Evolutionary conservation across 805 yeast species (phyloP).

Genomic region (Candida odintsovae): DNA sequence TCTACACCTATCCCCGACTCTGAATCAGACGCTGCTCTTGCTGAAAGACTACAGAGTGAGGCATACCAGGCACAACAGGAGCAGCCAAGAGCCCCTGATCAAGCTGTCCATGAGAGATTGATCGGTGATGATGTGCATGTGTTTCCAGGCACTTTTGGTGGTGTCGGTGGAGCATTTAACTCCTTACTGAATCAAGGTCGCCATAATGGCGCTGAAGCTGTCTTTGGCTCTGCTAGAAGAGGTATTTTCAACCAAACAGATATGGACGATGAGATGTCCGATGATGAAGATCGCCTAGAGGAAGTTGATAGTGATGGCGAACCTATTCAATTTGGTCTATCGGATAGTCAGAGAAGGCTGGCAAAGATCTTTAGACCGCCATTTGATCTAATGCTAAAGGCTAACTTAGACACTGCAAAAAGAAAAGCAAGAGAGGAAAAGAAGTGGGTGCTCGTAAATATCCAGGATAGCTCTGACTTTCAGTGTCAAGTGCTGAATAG

Average conservation of each 20-base stretch:
- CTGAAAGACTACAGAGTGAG: constrained; percentile 58
- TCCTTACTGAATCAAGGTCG: constrained; percentile 4
- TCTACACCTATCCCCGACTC: constrained; percentile 4
- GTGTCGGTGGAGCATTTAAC: constrained; percentile 29
- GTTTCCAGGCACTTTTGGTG: constrained; percentile 32
- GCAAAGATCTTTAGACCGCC: constrained; percentile 91
- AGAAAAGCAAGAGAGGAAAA: constrained; percentile 51
- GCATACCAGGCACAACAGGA: constrained; percentile 32
- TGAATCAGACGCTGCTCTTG: constrained; percentile 45
- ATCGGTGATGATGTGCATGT: constrained; percentile 42
- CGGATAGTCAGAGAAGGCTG: constrained; percentile 54
- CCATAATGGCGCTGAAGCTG: constrained; percentile 8
- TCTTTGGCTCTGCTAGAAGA: constrained; percentile 30
- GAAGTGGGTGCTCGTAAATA: constrained; percentile 83
- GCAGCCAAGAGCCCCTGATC: constrained; percentile 59
- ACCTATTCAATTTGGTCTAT: constrained; percentile 12
- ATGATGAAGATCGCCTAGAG: constrained; percentile 24
- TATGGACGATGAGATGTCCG: constrained; percentile 11
- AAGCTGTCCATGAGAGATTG: constrained; percentile 71
- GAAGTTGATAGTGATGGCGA: constrained; percentile 33
- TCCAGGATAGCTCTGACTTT: constrained; percentile 82
- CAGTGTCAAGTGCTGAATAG: constrained; percentile 86
- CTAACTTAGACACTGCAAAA: constrained; percentile 71
- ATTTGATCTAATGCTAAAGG: constrained; percentile 71
- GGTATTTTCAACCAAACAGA: constrained; percentile 32